These are phyloP conservation scores for Silene noctiflora DNA, from an alignment of 179 eudicot species.

Conservation along the genomic window DNA sequence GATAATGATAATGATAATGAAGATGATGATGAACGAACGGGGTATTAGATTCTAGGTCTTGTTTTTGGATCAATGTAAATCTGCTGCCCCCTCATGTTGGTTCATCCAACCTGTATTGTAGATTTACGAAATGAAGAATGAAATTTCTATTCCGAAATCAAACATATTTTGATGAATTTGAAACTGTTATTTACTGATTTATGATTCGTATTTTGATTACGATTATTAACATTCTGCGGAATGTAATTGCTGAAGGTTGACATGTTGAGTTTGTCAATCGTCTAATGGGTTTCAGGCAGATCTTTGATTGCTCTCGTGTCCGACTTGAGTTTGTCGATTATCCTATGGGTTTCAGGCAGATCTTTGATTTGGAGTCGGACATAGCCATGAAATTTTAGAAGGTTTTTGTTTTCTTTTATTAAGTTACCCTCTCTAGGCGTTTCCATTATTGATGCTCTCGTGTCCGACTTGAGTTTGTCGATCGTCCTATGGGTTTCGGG, in stretches of 20 bases:
- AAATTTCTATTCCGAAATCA: neutral
- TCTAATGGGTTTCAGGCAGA: too few species aligned
- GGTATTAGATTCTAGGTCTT: neutral
- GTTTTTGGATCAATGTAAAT: neutral
- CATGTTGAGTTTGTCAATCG: neutral
- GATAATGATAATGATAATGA: neutral
- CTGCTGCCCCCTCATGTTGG: neutral
- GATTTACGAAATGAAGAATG: neutral
- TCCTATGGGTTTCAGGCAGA: too few species aligned
- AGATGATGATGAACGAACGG: neutral
- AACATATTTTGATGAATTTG: neutral
- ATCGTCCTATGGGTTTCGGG: too few species aligned
- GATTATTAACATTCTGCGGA: too few species aligned
- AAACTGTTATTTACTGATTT: neutral
- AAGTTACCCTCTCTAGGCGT: too few species aligned
- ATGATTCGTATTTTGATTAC: too few species aligned
- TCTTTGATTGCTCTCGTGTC: neutral
- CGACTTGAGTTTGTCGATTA: too few species aligned
- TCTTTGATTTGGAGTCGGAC: too few species aligned
- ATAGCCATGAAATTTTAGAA: too few species aligned
- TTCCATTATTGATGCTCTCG: too few species aligned
- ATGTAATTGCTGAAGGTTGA: neutral
- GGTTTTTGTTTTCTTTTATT: too few species aligned
- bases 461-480: too few species aligned
- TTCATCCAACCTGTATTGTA: neutral